Base-by-base conservation (phyloP, 805 yeast species). In the Candida methanosorbosa region DNA sequence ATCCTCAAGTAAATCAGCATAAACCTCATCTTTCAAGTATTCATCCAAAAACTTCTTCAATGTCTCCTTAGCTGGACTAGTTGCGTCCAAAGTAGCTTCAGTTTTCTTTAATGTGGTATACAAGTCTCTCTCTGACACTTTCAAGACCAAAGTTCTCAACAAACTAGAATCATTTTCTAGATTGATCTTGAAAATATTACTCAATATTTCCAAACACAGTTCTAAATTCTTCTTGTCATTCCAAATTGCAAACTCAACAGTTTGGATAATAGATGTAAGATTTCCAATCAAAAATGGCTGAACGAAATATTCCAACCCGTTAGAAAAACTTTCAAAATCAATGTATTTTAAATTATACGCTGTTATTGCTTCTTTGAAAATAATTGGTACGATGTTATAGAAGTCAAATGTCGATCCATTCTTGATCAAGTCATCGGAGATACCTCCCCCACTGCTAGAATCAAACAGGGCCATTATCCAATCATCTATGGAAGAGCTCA, bases 391-490 rank as follows among this genome's bases (percentile, higher is more conserved):
- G 23, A 88, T 57, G 25, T 68, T 66, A 40, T 81, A 72, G 34
- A 82, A 72, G 38, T 84, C 88, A 43, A 74, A 72, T 14, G 81
- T 70, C 6, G 78, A 65, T 1, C 83, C 72, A 9, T 76, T 64
- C 44, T 78, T 71, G 49, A 88, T 74, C 40, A 87, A 58, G 29
- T 82, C 88, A 56, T 90, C 97, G 0, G 94, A 79, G 25, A 88
- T 74, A 3, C 96, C 95, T 26, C 28, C 28, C 5, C 34, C 18
- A 21, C 14, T 70, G 5, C 6, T 20, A 9, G 18, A n/a, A 41
- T 85, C 88, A 56, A 83, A 87, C 27, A 90, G 56, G 1, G 92
- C 88, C 19, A 70, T 61, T 30, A 82, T 71, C 97, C 97, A 90
- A 18, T 75, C 81, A 29, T 74, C 72, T 14, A 79, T 57, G 42